A percentile compares a stretch with the other conserved stretches of the same genome.
These are phyloP conservation scores for Neonectria faginata DNA, from an alignment of 2,329 filamentous ascomycete genomes.

Conservation along the genomic window DNA sequence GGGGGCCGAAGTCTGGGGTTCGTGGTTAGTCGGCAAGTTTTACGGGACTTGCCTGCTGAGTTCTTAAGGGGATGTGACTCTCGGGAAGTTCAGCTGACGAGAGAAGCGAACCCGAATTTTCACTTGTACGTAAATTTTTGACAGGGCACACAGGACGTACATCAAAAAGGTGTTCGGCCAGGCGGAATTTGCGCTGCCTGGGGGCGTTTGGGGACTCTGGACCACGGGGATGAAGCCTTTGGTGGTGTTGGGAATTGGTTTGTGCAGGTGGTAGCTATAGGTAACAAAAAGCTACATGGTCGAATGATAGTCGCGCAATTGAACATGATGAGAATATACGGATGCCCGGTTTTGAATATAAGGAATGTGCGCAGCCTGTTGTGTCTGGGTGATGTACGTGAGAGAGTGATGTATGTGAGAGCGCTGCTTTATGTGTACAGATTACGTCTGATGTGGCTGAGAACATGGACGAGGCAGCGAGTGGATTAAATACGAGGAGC, in stretches of 20 bases:
- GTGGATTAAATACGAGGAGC: neutral
- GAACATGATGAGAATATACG: slow-evolving; percentile 34
- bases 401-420: neutral
- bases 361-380: neutral
- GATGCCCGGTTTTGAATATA: neutral
- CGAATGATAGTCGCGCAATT: slow-evolving; percentile 39
- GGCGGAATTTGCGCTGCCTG: slow-evolving; percentile 44
- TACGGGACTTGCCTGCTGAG: slow-evolving; percentile 25
- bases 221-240: slow-evolving; percentile 42
- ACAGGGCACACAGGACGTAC: slow-evolving; percentile 54
- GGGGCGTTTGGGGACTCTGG: slow-evolving; percentile 43
- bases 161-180: slow-evolving; percentile 60
- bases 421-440: neutral
- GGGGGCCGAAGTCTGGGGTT: slow-evolving; percentile 37
- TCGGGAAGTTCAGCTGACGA: slow-evolving; percentile 21
- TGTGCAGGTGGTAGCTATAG: slow-evolving; percentile 42
- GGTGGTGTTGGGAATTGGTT: slow-evolving; percentile 45
- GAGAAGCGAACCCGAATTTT: slow-evolving; percentile 34
- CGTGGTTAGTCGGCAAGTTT: slow-evolving; percentile 30
- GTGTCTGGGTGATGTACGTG: neutral
- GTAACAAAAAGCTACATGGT: slow-evolving; percentile 47
- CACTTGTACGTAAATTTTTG: slow-evolving; percentile 56
- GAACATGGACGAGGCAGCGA: neutral
- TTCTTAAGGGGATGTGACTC: slow-evolving; percentile 31
- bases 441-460: neutral